phyloP scores from a whole-genome alignment of 202 grass and related monocot genomes.

The Hordeum pubiflorum region DNA sequence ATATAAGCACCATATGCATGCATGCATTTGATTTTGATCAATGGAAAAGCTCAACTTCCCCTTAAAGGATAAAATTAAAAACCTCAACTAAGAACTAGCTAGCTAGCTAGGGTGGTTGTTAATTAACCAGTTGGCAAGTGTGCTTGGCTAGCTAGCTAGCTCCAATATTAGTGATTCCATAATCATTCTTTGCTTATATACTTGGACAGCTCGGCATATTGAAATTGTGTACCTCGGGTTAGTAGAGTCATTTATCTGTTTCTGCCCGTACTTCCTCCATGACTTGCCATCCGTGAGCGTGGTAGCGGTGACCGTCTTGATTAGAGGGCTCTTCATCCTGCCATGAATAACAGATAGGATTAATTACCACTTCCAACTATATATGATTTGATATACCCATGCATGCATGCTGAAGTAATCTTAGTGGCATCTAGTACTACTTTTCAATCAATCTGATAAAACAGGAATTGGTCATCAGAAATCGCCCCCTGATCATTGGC shows the following conservation, averaged over 20 bases:
- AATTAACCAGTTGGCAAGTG: not conserved
- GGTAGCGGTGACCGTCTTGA: not conserved
- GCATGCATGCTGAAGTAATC: not conserved
- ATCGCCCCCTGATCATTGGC: conserved; percentile 20
- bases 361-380: not conserved
- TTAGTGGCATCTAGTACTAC: not conserved
- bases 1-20: not conserved
- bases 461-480: not conserved
- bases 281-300: conserved; percentile 34
- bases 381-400: too few relatives aligned
- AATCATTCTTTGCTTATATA: not conserved
- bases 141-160: not conserved
- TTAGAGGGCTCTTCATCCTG: conserved; percentile 45
- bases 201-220: not conserved
- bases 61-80: not conserved
- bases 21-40: not conserved
- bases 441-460: not conserved
- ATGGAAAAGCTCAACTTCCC: not conserved
- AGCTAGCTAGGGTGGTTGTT: not conserved
- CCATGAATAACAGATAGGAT: not conserved
- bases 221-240: conserved; percentile 40
- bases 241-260: conserved; percentile 45
- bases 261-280: conserved; percentile 92
- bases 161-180: not conserved
- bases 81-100: not conserved